Evolutionary conservation across 768 basidiomycete genomes (phyloP).

Genomic region (Lepiota brunneoincarnata): DNA sequence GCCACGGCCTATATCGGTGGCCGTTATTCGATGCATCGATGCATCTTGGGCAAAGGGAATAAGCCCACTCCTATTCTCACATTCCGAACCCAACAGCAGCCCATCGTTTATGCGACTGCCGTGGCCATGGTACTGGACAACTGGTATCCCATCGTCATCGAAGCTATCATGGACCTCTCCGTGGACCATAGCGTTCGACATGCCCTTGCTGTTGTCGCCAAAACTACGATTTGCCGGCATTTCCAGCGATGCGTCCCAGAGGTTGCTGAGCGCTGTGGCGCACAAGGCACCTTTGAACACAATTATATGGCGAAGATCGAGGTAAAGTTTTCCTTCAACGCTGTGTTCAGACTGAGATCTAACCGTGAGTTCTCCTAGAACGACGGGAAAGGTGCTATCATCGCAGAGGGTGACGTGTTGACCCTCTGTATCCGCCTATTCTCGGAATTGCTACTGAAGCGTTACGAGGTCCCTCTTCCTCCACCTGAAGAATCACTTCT

Average conservation of each 20-base stretch:
- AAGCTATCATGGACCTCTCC: constrained; percentile 33
- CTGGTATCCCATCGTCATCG: constrained; percentile 39
- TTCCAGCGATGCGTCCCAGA: constrained; percentile 48
- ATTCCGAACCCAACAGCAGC: constrained; percentile 66
- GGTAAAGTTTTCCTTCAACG: constrained; percentile 27
- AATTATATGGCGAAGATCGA: constrained; percentile 58
- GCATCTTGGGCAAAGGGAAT: constrained; percentile 40
- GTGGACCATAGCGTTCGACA: constrained; percentile 48
- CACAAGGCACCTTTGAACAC: constrained; percentile 62
- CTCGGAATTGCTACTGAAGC: constrained; percentile 55
- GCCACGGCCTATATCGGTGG: constrained; percentile 52
- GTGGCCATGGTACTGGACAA: constrained; percentile 49
- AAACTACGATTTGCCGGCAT: constrained; percentile 53
- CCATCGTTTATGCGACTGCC: constrained; percentile 51
- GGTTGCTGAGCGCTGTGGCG: constrained; percentile 64
- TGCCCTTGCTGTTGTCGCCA: constrained; percentile 53
- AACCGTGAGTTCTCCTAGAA: constrained; percentile 26
- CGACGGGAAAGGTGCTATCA: constrained; percentile 55
- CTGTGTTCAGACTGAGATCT: constrained; percentile 11
- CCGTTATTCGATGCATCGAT: constrained; percentile 56
- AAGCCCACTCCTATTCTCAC: constrained; percentile 50
- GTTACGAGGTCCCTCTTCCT: constrained; percentile 51
- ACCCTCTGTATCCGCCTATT: constrained; percentile 54
- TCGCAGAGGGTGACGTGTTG: constrained; percentile 55
- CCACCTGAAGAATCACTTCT: constrained; percentile 48